Percentiles rank a stretch among this genome's conserved stretches.
phyloP scores from a whole-genome alignment of 2,329 filamentous ascomycete species.

The Penicillium sp. region DNA sequence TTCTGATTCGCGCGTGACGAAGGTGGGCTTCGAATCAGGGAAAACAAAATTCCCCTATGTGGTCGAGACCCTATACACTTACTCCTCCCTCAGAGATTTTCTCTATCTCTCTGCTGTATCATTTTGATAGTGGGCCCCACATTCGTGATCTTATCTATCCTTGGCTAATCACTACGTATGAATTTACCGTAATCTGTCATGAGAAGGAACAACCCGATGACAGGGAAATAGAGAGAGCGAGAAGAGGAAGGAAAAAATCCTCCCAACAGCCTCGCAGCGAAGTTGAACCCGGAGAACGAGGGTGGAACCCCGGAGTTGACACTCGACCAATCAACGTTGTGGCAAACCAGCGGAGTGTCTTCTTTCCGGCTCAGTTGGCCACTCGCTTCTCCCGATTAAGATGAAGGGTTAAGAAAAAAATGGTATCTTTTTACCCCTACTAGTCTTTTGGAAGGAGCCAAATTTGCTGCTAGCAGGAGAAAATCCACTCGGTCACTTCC shows the following conservation, averaged over 20 bases:
- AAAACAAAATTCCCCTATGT: background rate
- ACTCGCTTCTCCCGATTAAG: background rate
- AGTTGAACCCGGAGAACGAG: constrained; percentile 19
- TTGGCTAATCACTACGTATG: background rate
- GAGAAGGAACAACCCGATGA: background rate
- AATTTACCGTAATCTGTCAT: background rate
- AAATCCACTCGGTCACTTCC: background rate
- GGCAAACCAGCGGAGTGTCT: constrained; percentile 11
- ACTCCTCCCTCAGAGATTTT: background rate
- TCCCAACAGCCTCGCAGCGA: constrained; percentile 11
- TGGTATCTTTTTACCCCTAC: background rate
- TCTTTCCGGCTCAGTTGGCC: constrained; percentile 6
- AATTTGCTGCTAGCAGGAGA: background rate
- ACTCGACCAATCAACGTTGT: constrained; percentile 21
- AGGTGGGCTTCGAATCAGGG: background rate
- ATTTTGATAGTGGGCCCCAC: too few relatives aligned
- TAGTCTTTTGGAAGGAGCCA: background rate
- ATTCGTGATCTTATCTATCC: background rate
- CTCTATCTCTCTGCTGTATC: background rate
- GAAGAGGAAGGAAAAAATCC: background rate
- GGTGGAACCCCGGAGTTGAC: constrained; percentile 20
- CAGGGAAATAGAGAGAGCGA: too few relatives aligned
- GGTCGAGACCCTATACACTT: background rate
- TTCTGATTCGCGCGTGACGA: background rate
- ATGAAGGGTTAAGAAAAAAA: too few relatives aligned